Conservation (phyloP, 1,139 yeast genomes). For the Yamadazyma atlantica region DNA sequence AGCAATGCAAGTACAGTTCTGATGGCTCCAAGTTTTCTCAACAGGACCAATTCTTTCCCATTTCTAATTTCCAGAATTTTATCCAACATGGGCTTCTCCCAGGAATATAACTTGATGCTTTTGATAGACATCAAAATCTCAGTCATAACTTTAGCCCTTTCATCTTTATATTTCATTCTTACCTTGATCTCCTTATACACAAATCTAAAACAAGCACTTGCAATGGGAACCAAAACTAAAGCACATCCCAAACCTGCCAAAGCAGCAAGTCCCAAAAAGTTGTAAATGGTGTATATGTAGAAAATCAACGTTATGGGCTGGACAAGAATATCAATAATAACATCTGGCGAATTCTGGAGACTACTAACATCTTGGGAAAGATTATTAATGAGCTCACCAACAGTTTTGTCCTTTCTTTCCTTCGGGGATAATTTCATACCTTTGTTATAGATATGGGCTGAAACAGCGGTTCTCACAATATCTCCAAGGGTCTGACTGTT, state of each 20-base stretch:
- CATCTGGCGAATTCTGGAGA: slow-evolving; percentile 22
- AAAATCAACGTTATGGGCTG: slow-evolving; percentile 32
- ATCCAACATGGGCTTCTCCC: slow-evolving; percentile 41
- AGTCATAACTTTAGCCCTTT: slow-evolving; percentile 36
- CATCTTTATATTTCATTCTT: slow-evolving; percentile 33
- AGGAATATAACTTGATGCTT: slow-evolving; percentile 39
- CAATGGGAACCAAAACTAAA: slow-evolving; percentile 32
- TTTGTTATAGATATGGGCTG: slow-evolving; percentile 33
- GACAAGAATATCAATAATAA: slow-evolving; percentile 26
- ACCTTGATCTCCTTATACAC: slow-evolving; percentile 25
- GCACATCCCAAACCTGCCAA: slow-evolving; percentile 38
- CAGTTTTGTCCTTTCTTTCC: slow-evolving; percentile 36
- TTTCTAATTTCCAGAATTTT: slow-evolving; percentile 36
- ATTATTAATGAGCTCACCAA: slow-evolving; percentile 42
- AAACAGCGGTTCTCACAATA: slow-evolving; percentile 23
- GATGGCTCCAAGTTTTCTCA: slow-evolving; percentile 30
- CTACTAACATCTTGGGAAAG: slow-evolving; percentile 36
- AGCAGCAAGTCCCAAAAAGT: slow-evolving; percentile 33
- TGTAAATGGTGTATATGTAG: slow-evolving; percentile 27
- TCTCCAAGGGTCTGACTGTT: slow-evolving; percentile 19
- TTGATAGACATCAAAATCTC: slow-evolving; percentile 42
- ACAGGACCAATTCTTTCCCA: slow-evolving; percentile 32
- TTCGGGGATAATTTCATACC: slow-evolving; percentile 38
- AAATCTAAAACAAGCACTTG: slow-evolving; percentile 29
- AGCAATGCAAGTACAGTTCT: slow-evolving; percentile 31